phyloP scores from a whole-genome alignment of 805 yeast species.

The Yamadazyma nakazawae region DNA sequence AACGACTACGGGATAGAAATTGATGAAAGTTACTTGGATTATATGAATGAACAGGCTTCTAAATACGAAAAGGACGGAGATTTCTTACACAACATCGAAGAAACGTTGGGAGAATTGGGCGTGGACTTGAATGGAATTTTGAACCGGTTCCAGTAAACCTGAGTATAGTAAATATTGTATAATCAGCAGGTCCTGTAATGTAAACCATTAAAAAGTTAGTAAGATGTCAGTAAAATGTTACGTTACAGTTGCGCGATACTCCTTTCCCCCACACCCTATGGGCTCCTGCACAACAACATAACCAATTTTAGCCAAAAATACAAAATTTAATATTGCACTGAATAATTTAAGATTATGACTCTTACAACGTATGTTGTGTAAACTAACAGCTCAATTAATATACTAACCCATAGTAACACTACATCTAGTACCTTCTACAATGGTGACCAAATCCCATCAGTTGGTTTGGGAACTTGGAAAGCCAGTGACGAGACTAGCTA shows the following conservation, averaged over 20 bases:
- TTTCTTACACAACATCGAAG: conserved; percentile 1
- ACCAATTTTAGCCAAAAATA: too few species aligned
- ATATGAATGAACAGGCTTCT: conserved; percentile 11
- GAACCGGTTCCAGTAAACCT: background rate
- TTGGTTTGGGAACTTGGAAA: conserved; percentile 15
- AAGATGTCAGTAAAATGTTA: too few species aligned
- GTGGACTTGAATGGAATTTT: conserved; percentile 1
- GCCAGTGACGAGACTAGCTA: conserved; percentile 21
- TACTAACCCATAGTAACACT: background rate
- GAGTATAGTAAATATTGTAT: background rate
- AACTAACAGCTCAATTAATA: too few species aligned
- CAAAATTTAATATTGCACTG: too few species aligned
- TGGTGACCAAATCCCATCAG: conserved; percentile 9
- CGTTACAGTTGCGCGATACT: too few species aligned
- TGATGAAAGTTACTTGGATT: conserved; percentile 15
- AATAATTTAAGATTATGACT: too few species aligned
- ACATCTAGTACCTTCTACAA: conserved; percentile 1
- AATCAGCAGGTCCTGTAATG: too few species aligned
- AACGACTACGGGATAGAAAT: conserved; percentile 18
- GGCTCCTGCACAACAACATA: too few species aligned
- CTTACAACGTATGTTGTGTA: too few species aligned
- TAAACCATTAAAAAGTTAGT: too few species aligned
- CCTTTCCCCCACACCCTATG: too few species aligned
- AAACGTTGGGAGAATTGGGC: conserved; percentile 3
- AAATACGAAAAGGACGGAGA: background rate